Percentiles rank a stretch among this genome's conserved stretches.
Evolutionary conservation across 1,284 basidiomycete genomes (phyloP).

Genomic region (Fomitopsis schrenkii): DNA sequence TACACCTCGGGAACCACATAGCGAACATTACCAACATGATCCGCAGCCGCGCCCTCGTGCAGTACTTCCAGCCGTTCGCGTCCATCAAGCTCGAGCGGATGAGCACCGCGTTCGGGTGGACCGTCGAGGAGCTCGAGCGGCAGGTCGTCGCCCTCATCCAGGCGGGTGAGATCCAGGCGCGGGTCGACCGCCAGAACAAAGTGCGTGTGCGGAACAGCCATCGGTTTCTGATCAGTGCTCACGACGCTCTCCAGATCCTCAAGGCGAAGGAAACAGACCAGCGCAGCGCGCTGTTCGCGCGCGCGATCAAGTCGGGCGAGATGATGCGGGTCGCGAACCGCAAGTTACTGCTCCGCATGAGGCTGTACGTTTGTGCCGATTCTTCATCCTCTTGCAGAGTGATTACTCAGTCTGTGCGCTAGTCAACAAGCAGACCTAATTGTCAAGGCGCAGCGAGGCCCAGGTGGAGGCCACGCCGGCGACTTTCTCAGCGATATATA

Average conservation of each 20-base stretch:
- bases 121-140: constrained; percentile 59
- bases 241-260: constrained; percentile 46
- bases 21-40: constrained; percentile 55
- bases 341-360: constrained; percentile 74
- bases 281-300: constrained; percentile 67
- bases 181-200: constrained; percentile 81
- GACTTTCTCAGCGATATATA: background rate
- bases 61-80: constrained; percentile 84
- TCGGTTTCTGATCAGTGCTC: background rate
- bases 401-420: constrained; percentile 2
- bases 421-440: constrained; percentile 70
- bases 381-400: background rate
- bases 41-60: constrained; percentile 69
- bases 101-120: constrained; percentile 81
- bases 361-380: constrained; percentile 45
- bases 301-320: constrained; percentile 66
- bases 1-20: constrained; percentile 70
- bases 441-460: constrained; percentile 28
- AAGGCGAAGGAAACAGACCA: constrained; percentile 72
- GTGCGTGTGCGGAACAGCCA: constrained; percentile 28
- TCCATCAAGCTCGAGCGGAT: constrained; percentile 78
- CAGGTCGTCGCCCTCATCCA: constrained; percentile 75
- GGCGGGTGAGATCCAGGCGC: constrained; percentile 66
- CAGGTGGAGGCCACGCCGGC: background rate
- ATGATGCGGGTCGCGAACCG: constrained; percentile 69